Percentiles rank a stretch among this genome's conserved stretches.
These are phyloP conservation scores for Epichloe sylvatica DNA, from an alignment of 2,329 filamentous ascomycete species.

Conservation along the genomic window DNA sequence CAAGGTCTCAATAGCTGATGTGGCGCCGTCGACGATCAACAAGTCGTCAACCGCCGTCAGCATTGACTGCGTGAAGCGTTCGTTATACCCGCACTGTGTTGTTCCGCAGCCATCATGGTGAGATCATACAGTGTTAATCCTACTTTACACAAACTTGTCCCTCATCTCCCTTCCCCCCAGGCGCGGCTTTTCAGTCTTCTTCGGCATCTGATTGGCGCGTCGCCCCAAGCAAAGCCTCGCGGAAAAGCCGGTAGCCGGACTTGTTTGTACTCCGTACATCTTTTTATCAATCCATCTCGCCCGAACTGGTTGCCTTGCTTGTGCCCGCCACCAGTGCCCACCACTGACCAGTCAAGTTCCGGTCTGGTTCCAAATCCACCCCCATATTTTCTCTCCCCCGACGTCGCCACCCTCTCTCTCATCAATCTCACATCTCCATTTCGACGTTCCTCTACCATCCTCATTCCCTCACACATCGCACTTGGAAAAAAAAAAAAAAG, in stretches of 20 bases:
- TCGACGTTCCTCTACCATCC: not conserved
- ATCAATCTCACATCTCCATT: constrained; percentile 1
- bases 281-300: constrained; percentile 3
- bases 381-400: not conserved
- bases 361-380: not conserved
- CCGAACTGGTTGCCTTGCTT: not conserved
- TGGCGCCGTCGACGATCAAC: not conserved
- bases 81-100: not conserved
- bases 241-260: constrained; percentile 1
- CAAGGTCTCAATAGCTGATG: not conserved
- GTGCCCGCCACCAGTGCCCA: not conserved
- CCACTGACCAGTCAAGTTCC: not conserved
- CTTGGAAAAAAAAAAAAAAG: not conserved
- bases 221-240: not conserved
- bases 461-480: not conserved
- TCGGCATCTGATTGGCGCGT: constrained; percentile 1
- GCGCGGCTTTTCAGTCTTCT: not conserved
- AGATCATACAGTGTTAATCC: not conserved
- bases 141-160: not conserved
- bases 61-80: too few species aligned
- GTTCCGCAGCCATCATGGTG: too few species aligned
- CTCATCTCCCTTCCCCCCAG: not conserved
- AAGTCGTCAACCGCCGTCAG: too few species aligned
- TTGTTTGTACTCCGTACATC: not conserved
- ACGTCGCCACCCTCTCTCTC: constrained; percentile 3